Base-by-base conservation (phyloP, 78 protist genomes). In the Dictyostelium purpureum region DNA sequence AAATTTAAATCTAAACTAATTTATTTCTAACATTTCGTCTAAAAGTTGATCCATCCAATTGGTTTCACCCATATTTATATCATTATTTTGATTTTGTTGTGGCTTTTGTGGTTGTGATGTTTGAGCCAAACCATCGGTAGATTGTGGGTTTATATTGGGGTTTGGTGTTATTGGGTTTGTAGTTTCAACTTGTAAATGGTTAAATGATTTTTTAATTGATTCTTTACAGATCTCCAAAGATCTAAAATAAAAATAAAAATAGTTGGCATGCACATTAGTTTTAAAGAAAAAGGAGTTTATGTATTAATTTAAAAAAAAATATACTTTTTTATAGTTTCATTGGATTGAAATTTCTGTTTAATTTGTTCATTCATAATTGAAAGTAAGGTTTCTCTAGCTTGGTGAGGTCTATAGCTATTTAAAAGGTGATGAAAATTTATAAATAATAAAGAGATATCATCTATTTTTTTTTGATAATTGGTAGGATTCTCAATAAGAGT, bases 341-440 rank as follows among this genome's bases (percentile, higher is more conserved):
- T 85, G 31, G 54, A 35, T 47, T 73, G 66, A 26, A 6, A 73
- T 67, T 73, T 85, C 59, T 85, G 80, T 56, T 85, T 85, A 47
- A 70, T 56, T 74, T 85, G 92, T 33, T 85, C 92, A 31, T 42
- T 59, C 92, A 85, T 85, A 11, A 85, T 85, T 38, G 80, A 66
- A 7, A 73, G 9, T 47, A 85, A 59, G 2, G 92, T 85, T 73
- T 85, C 92, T 70, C 92, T 70, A 4, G 92, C 85, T 73, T 85
- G 82, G 42, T 85, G 92, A 33, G 92, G 92, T 42, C 92, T 73
- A 73, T 85, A 85, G 33, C 92, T 85, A 59, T 85, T 85, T 59
- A 85, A 59, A 11, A 85, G 63, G 73, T 85, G 92, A 61, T 85
- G 92, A 59, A 85, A 85, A 38, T 85, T 85, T 1, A 85, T 45